These are phyloP conservation scores for Globisporangium cystogenes DNA, from an alignment of 352 stramenopile genomes.

Conservation along the genomic window DNA sequence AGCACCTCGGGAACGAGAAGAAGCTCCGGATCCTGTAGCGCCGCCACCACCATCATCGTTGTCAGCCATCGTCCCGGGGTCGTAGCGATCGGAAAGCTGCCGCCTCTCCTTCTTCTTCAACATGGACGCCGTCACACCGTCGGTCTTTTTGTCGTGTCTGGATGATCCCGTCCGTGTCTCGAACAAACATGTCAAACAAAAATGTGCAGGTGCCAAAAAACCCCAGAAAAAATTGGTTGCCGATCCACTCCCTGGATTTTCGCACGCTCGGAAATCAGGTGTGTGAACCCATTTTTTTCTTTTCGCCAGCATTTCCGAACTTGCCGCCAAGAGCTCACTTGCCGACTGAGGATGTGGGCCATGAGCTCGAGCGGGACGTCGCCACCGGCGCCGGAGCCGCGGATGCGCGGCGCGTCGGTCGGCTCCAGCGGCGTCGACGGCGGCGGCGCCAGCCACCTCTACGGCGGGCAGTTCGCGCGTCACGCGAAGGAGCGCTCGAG, in stretches of 20 bases:
- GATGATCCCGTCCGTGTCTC: too few relatives aligned
- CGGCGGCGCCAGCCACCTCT: conserved; percentile 7
- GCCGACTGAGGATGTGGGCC: neutral
- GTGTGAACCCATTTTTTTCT: neutral
- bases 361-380: neutral
- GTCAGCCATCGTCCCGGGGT: too few relatives aligned
- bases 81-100: neutral
- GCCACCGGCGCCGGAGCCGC: conserved; percentile 7
- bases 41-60: too few relatives aligned
- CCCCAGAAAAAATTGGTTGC: neutral
- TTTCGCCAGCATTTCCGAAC: neutral
- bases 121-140: neutral
- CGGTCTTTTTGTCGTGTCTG: too few relatives aligned
- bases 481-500: conserved; percentile 11
- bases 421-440: conserved; percentile 13
- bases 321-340: neutral
- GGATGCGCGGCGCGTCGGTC: conserved; percentile 10
- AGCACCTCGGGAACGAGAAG: too few relatives aligned
- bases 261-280: neutral
- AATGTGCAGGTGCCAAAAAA: neutral
- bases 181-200: too few relatives aligned
- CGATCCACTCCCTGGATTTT: neutral
- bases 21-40: too few relatives aligned
- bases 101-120: neutral
- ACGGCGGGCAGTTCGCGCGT: conserved; percentile 9